Base-by-base conservation (phyloP, 805 yeast species). In the Pichia californica region DNA sequence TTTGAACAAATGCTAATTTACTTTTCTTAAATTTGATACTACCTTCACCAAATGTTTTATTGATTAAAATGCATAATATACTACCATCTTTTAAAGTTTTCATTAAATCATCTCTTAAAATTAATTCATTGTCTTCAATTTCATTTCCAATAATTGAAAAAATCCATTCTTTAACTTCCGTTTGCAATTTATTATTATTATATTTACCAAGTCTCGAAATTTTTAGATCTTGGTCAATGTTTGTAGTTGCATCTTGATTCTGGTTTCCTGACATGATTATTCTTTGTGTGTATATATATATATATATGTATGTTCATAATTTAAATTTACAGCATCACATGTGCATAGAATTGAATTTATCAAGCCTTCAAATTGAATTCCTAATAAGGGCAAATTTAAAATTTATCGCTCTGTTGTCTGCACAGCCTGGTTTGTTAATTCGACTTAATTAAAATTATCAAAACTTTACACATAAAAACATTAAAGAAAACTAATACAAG, bases 1-100 rank as follows among this genome's bases (percentile, higher is more conserved):
- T 87, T 62, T 81, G 77, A 14, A 79, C 74, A 58, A 86, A 87
- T 3, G 94, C 91, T 81, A 85, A 79, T 40, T 69, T 68, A 10
- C 87, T 76, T 39, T 69, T 69, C 57, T 82, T 85, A 58, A 61
- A 79, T 48, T 70, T 74, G 4, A 68, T 57, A 2, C 66, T 60
- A 10, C 49, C 43, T 1, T 67, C 62, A 6, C 69, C 67, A 56
- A 58, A 61, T 15, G 76, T 67, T 1, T 58, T 58, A 44, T 71
- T 71, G 7, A 67, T 63, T 23, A 79, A 50, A 47, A 62, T 60
- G 49, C 83, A 76, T n/a, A 80, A 58, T 0, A 70, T 61, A 0
- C 68, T 65, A 3, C 95, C 95, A 50, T 76, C 82, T 53, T 77
- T 80, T 19, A 87, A 64, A 2, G 68, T 56, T 3, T 73, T 78